Evolutionary conservation across 371 early-diverging fungal species (phyloP), one percentile per base, ranked within the genome.

Genomic region (Mortierella sp.): DNA sequence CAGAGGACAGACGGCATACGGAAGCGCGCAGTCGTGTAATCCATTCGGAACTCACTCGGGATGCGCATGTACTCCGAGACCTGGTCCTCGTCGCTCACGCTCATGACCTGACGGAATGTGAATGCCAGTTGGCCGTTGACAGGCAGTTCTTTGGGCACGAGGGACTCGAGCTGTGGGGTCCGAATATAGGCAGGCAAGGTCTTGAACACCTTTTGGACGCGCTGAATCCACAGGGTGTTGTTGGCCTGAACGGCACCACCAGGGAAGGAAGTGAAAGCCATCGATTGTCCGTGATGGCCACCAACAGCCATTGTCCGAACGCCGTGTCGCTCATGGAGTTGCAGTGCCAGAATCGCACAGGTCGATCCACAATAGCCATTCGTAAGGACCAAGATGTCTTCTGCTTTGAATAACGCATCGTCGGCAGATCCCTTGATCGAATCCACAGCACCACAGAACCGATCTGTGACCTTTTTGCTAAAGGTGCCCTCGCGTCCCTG

Each of bases 161-260:
- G 41, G 2, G 63, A 37, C 24, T 68, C 31, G 24, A 77, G 37
- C 24, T 65, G 37, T 16, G 53, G 24, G 6, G 65, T 66, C 1
- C 52, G 71, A 13, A 10, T 1, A n/a, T 13, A 2, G 1, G 31
- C 2, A 0, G 83, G 78, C 14, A 82, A 22, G 7, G 68, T 64
- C 3, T 44, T 22, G 41, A 48, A 75, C 26, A 82, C 63, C n/a
- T 70, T n/a, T 5, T 45, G 74, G 16, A 82, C 40, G 2, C 70
- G 74, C 7, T 66, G 41, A 2, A 70, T 66, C 83, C 83, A 82
- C 11, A 61, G 66, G 8, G 83, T 78, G 26, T 78, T 78, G 43
- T 82, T 82, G 37, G 76, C 78, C 31, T 82, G 83, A 41, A 82
- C 83, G 24, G 83, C 83, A 1, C 83, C 83, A 22, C 83, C 83